Percentiles rank a stretch among this genome's conserved stretches.
Evolutionary conservation across 2,329 filamentous ascomycete species (phyloP).

Genomic region (Mycocentrospora acerina): DNA sequence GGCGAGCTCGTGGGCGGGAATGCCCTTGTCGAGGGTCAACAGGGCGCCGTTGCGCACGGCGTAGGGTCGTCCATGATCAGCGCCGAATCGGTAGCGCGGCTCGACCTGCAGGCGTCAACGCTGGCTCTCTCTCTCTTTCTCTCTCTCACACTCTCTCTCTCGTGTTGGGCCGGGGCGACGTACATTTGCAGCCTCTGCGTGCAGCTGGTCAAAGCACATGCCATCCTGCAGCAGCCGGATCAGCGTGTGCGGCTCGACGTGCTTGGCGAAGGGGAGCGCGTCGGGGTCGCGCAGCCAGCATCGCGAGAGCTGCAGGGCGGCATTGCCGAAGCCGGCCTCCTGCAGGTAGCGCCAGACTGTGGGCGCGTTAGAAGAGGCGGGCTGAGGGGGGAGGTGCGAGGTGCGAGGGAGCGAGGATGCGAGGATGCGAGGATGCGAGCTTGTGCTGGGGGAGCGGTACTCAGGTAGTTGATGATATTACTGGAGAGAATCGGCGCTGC

Average conservation of each 20-base stretch:
- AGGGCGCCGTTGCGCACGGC: slow-evolving; percentile 40
- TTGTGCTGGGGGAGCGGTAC: slow-evolving; percentile 10
- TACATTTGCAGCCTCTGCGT: slow-evolving; percentile 39
- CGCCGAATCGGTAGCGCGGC: slow-evolving; percentile 40
- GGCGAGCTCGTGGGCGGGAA: slow-evolving; percentile 37
- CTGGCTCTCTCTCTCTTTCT: no score
- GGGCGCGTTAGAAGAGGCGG: background rate
- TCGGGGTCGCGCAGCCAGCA: slow-evolving; percentile 66
- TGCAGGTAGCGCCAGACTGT: slow-evolving; percentile 62
- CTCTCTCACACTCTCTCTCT: no score
- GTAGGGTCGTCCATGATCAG: slow-evolving; percentile 43
- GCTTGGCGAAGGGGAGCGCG: slow-evolving; percentile 60
- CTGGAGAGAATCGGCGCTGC: no score
- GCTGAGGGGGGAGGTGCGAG: no score
- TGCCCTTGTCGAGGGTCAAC: slow-evolving; percentile 39
- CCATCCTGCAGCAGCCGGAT: slow-evolving; percentile 66
- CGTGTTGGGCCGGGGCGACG: slow-evolving; percentile 10
- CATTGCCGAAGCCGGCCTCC: slow-evolving; percentile 54
- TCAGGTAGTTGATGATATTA: slow-evolving; percentile 57
- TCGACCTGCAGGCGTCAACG: slow-evolving; percentile 30
- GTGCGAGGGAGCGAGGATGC: slow-evolving; percentile 3
- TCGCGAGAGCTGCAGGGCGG: slow-evolving; percentile 60
- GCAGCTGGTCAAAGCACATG: slow-evolving; percentile 51
- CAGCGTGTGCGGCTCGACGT: slow-evolving; percentile 60
- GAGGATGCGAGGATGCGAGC: no score